phyloP scores from a whole-genome alignment of 2,329 filamentous ascomycete genomes.

The Apiospora marii region DNA sequence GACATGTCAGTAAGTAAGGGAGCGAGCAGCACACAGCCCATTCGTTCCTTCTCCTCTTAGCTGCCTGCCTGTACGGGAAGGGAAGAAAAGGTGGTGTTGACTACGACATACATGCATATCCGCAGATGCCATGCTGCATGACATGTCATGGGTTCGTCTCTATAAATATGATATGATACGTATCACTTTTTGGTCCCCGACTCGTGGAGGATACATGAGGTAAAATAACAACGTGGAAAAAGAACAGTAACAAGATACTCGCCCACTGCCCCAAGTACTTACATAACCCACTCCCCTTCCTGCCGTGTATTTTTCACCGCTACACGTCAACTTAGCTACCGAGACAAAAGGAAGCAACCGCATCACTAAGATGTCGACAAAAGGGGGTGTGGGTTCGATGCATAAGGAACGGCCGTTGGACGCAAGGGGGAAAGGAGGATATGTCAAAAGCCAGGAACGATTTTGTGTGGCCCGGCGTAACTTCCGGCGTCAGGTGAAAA shows the following conservation, averaged over 20 bases:
- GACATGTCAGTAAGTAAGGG: not conserved
- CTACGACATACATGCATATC: slow-evolving; percentile 7
- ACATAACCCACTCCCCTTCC: not conserved
- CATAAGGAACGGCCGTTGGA: not conserved
- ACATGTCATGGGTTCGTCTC: no score
- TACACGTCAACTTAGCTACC: not conserved
- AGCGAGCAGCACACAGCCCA: not conserved
- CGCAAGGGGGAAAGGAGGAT: not conserved
- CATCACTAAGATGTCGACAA: accelerated
- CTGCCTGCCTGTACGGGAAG: not conserved
- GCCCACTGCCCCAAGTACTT: not conserved
- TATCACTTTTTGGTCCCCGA: not conserved
- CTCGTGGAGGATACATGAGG: no score
- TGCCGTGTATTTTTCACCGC: not conserved
- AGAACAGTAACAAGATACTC: not conserved
- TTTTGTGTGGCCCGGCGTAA: not conserved
- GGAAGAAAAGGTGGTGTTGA: not conserved
- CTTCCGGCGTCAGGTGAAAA: not conserved
- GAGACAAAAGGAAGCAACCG: not conserved
- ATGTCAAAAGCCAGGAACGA: not conserved
- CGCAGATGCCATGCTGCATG: not conserved
- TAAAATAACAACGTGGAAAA: not conserved
- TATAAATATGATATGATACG: not conserved
- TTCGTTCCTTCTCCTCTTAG: no score
- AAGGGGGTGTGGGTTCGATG: not conserved